Evolutionary conservation across 176 grass and related monocot genomes (phyloP).

Genomic region (Stipa capillata): DNA sequence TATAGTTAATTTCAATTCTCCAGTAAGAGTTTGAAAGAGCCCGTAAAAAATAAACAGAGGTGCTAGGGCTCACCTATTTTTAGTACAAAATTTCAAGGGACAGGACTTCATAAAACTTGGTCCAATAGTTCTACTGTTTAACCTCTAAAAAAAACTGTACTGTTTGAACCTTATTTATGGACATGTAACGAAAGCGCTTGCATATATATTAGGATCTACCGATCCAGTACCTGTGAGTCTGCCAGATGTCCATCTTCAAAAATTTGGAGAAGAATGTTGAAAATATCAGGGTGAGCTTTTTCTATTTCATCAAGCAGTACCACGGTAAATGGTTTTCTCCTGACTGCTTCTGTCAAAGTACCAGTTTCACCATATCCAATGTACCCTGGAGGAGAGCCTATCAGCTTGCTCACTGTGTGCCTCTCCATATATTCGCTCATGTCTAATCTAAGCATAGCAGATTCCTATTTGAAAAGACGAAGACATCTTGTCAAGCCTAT

Average conservation of each 20-base stretch:
- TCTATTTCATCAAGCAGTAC: constrained; percentile 96
- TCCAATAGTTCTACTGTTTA: background rate
- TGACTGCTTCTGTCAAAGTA: constrained; percentile 92
- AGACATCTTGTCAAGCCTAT: constrained; percentile 21
- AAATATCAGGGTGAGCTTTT: constrained; percentile 99
- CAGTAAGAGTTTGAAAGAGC: background rate
- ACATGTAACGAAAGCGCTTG: background rate
- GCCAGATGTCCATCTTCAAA: constrained; percentile 96
- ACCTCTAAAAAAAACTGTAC: background rate
- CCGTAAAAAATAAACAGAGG: background rate
- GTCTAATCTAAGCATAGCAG: constrained; percentile 84
- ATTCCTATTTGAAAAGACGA: constrained; percentile 56
- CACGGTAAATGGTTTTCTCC: constrained; percentile 86
- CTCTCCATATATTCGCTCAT: constrained; percentile 99
- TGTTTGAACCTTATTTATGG: background rate
- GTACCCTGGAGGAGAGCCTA: constrained; percentile 97
- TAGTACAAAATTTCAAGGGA: background rate
- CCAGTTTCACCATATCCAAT: constrained; percentile 84
- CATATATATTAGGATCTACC: background rate
- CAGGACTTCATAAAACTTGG: background rate
- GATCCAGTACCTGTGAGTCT: constrained; percentile 68
- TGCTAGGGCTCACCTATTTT: background rate
- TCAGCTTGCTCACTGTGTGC: constrained; percentile 94
- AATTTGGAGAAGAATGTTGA: constrained; percentile 97
- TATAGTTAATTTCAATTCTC: too few species aligned